These are phyloP conservation scores for Phytophthora fragariae DNA, from an alignment of 352 stramenopile species.

Conservation along the genomic window DNA sequence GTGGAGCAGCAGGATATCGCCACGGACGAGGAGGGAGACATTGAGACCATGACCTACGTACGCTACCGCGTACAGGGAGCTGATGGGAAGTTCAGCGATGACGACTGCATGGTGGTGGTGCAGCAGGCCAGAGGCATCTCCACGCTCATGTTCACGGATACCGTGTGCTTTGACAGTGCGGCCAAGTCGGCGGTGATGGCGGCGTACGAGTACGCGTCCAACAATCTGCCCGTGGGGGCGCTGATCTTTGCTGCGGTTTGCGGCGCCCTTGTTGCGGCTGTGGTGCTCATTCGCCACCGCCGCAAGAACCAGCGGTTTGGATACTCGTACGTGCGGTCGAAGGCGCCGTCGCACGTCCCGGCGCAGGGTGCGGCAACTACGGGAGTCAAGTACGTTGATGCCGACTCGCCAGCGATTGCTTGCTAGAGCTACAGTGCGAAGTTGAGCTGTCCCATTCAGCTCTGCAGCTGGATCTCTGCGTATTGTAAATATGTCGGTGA, in stretches of 20 bases:
- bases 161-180: constrained; percentile 53
- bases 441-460: neutral
- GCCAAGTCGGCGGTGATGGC: constrained; percentile 34
- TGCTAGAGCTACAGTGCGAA: constrained; percentile 24
- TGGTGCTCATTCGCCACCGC: constrained; percentile 54
- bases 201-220: constrained; percentile 43
- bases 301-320: constrained; percentile 58
- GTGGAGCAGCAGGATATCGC: constrained; percentile 59
- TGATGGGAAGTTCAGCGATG: constrained; percentile 19
- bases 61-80: constrained; percentile 52
- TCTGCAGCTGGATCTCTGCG: constrained; percentile 6
- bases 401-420: constrained; percentile 42
- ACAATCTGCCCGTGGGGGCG: constrained; percentile 46
- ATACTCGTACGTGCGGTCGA: constrained; percentile 70
- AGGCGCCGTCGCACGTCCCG: constrained; percentile 48
- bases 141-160: constrained; percentile 65
- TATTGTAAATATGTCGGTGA: constrained; percentile 1
- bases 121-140: constrained; percentile 51
- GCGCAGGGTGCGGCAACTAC: constrained; percentile 17
- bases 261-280: constrained; percentile 42
- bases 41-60: constrained; percentile 55
- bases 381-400: constrained; percentile 38
- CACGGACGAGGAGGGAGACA: constrained; percentile 21
- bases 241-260: constrained; percentile 47
- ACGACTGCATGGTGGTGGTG: constrained; percentile 67